Percentiles rank a stretch among this genome's conserved stretches.
These are phyloP conservation scores for Paracoccidioides lutzii DNA, from an alignment of 2,329 filamentous ascomycete genomes.

Conservation along the genomic window DNA sequence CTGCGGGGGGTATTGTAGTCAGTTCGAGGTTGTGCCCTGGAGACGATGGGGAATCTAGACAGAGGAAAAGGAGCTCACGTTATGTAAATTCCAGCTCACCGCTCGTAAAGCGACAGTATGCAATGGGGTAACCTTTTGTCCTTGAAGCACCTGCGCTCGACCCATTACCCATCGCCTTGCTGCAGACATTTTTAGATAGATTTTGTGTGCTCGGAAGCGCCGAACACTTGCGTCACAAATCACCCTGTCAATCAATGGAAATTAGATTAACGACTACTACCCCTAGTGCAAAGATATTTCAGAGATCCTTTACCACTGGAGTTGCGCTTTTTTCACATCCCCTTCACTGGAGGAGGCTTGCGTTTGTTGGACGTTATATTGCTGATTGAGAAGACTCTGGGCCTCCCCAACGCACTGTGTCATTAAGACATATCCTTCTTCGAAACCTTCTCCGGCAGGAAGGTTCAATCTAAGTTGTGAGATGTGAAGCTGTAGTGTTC, in stretches of 20 bases:
- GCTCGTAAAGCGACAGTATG: conserved; percentile 38
- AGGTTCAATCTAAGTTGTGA: conserved; percentile 40
- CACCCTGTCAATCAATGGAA: conserved; percentile 32
- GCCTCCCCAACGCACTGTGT: conserved; percentile 44
- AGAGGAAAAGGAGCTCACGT: conserved; percentile 26
- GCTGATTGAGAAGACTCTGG: conserved; percentile 40
- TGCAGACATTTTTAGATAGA: conserved; percentile 46
- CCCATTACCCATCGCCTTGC: conserved; percentile 47
- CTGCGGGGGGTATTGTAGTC: conserved; percentile 22
- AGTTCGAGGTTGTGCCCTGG: not conserved
- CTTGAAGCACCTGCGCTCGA: conserved; percentile 39
- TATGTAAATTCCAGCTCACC: conserved; percentile 36
- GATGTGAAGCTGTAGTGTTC: conserved; percentile 47
- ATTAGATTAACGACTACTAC: conserved; percentile 5
- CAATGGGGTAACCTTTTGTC: conserved; percentile 35
- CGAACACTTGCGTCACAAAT: conserved; percentile 48
- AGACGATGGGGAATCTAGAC: not conserved
- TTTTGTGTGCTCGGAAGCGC: conserved; percentile 49
- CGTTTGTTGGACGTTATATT: conserved; percentile 36
- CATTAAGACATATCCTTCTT: conserved; percentile 46
- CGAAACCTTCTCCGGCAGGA: conserved; percentile 43
- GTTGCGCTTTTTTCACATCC: conserved; percentile 44
- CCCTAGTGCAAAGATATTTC: not conserved
- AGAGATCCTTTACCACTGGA: conserved; percentile 37
- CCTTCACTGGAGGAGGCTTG: conserved; percentile 32